Conservation (phyloP, 768 basidiomycete species). For the Terana coerulea region DNA sequence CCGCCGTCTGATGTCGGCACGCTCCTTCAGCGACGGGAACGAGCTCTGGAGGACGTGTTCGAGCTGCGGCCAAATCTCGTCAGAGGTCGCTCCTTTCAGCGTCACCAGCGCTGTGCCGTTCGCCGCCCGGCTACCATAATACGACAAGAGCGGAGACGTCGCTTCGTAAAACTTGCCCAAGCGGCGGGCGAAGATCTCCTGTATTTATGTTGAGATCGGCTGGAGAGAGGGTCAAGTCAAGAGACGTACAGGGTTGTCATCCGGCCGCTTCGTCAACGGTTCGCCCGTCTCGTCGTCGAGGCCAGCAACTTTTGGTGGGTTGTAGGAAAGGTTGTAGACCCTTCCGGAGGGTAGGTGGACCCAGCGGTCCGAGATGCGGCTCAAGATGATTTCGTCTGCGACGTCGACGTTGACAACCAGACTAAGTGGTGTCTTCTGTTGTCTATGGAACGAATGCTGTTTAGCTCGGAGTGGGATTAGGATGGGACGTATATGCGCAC, state of each 20-base stretch:
- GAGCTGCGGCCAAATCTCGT: conserved; percentile 88
- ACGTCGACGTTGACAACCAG: conserved; percentile 86
- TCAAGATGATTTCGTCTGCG: conserved; percentile 80
- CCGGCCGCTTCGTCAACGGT: conserved; percentile 80
- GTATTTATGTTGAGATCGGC: conserved; percentile 9
- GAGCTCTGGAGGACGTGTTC: conserved; percentile 53
- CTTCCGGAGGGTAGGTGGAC: conserved; percentile 85
- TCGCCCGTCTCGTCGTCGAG: conserved; percentile 87
- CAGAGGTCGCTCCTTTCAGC: conserved; percentile 70
- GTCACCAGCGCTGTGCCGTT: conserved; percentile 51
- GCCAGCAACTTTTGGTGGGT: conserved; percentile 75
- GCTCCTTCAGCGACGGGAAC: conserved; percentile 59
- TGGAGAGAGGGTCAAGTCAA: conserved; percentile 7
- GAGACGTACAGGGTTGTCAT: conserved; percentile 77
- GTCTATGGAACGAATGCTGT: conserved; percentile 34
- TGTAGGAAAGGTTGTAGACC: conserved; percentile 88
- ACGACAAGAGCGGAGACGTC: conserved; percentile 76
- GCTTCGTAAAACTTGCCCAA: conserved; percentile 72
- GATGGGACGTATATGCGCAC: conserved; percentile 34
- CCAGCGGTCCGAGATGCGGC: conserved; percentile 88
- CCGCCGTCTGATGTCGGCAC: conserved; percentile 40
- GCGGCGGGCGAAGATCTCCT: conserved; percentile 80
- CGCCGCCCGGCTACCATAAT: conserved; percentile 51
- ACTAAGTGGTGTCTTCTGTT: conserved; percentile 62
- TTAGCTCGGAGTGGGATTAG: neutral